A percentile compares a stretch with the other conserved stretches of the same genome.
Evolutionary conservation across 345 rosid genomes (phyloP).

Genomic region (Fremontodendron californicum): DNA sequence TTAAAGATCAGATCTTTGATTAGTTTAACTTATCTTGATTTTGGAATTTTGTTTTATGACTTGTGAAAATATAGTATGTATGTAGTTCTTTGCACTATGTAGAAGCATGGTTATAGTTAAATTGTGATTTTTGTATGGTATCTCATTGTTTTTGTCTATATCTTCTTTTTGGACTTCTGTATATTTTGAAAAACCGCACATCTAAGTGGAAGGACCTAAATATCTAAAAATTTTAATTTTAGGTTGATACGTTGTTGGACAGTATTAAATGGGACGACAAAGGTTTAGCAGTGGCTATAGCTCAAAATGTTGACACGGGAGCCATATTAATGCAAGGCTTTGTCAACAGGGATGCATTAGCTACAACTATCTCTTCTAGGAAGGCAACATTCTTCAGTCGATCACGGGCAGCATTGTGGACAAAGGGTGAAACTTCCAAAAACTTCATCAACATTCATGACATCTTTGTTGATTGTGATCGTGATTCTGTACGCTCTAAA

Average conservation of each 20-base stretch:
- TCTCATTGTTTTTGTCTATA: background rate
- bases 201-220: background rate
- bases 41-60: background rate
- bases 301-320: slow-evolving; percentile 88
- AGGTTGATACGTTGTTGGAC: slow-evolving; percentile 71
- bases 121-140: background rate
- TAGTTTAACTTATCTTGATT: background rate
- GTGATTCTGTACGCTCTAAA: slow-evolving; percentile 64
- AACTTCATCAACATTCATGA: slow-evolving; percentile 79
- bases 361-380: slow-evolving; percentile 56
- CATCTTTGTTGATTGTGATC: slow-evolving; percentile 74
- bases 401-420: slow-evolving; percentile 82
- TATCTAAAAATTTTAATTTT: slow-evolving; percentile 22
- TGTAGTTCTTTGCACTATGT: background rate
- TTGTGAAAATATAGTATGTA: background rate
- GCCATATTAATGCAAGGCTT: slow-evolving; percentile 96
- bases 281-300: slow-evolving; percentile 94
- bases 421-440: slow-evolving; percentile 86
- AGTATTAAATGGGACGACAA: slow-evolving; percentile 87
- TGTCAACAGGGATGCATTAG: slow-evolving; percentile 71
- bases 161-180: background rate
- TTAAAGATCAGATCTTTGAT: background rate
- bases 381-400: slow-evolving; percentile 95
- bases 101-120: background rate
- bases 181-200: background rate